Conservation (phyloP, 768 basidiomycete genomes). For the Agrocybe praecox region DNA sequence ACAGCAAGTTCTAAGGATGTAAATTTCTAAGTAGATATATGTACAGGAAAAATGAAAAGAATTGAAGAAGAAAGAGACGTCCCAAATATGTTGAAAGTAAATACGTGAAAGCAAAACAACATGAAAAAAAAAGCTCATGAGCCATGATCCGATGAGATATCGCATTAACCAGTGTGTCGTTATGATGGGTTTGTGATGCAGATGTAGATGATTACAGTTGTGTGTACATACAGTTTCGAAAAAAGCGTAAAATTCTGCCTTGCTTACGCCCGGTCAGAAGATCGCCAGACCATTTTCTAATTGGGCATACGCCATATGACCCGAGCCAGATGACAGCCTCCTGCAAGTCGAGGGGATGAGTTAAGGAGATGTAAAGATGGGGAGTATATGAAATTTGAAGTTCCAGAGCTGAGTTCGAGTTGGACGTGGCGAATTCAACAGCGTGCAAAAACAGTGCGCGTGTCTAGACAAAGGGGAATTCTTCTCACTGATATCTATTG, state of each 20-base stretch:
- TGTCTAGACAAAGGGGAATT: background rate
- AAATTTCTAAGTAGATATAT: background rate
- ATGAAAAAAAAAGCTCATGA: conserved; percentile 1
- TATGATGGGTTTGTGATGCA: background rate
- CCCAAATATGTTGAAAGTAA: background rate
- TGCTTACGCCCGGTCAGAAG: background rate
- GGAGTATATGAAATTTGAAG: conserved; percentile 1
- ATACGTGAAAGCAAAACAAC: background rate
- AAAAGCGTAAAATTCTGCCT: background rate
- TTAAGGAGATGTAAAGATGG: conserved; percentile 10
- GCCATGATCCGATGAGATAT: conserved; percentile 5
- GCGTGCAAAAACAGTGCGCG: background rate
- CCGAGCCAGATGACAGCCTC: background rate
- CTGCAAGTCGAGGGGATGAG: background rate
- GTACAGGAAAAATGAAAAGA: background rate
- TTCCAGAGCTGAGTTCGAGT: conserved; percentile 7
- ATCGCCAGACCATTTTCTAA: conserved; percentile 7
- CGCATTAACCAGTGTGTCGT: conserved; percentile 8
- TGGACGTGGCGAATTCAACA: background rate
- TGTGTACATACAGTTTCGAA: conserved; percentile 1
- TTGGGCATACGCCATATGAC: conserved; percentile 9
- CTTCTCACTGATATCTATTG: conserved; percentile 43
- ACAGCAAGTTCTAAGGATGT: background rate
- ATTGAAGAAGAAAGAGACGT: background rate
- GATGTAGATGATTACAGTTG: background rate